Base-by-base conservation (phyloP, 2,329 filamentous ascomycete genomes). In the Pseudogymnoascus pannorum region DNA sequence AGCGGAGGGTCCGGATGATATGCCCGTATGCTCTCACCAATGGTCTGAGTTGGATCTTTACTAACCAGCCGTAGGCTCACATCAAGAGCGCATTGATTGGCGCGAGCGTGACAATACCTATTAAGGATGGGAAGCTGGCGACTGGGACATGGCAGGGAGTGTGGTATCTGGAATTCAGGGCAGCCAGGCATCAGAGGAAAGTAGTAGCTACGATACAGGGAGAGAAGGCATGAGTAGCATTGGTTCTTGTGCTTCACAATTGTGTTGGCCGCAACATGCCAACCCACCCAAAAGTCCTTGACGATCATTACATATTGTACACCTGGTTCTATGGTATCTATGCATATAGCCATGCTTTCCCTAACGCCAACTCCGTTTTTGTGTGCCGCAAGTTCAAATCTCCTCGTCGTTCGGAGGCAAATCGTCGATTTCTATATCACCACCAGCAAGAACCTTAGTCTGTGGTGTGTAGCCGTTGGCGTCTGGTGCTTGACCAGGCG, bases 141-240 rank as follows among this genome's bases (percentile, higher is more conserved):
- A 83, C 82, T 11, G 86, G 86, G 20, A 88, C 85, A 3, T 93
- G 89, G 90, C 90, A 94, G 70, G 85, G 94, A 0, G 93, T 97
- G 63, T 97, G 91, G 89, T 96, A 95, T 74, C 77, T 97, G 66
- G 94, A 97, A 75, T 97, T 97, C 73, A 82, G 93, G 61, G 82
- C 80, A 8, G 78, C 97, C 73, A 81, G 92, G 61, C 92, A 97
- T 75, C 80, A 84, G 65, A 83, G 94, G 70, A 89, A 86, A 72
- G 83, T 97, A 11, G 87, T 99, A 64, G 93, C 93, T 60, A 97
- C 94, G 1, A 95, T 97, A 64, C 92, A 97, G 75, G 94, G 93
- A 44, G 89, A 97, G 77, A 86, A 86, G 73, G 77, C 77, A 59
- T 68, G 61, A 69, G 16, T 33, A 44, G n/a, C 6, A 29, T 51